Evolutionary conservation across 352 stramenopile species (phyloP), one percentile per base, ranked within the genome.

Genomic region (Globisporangium spiculum): DNA sequence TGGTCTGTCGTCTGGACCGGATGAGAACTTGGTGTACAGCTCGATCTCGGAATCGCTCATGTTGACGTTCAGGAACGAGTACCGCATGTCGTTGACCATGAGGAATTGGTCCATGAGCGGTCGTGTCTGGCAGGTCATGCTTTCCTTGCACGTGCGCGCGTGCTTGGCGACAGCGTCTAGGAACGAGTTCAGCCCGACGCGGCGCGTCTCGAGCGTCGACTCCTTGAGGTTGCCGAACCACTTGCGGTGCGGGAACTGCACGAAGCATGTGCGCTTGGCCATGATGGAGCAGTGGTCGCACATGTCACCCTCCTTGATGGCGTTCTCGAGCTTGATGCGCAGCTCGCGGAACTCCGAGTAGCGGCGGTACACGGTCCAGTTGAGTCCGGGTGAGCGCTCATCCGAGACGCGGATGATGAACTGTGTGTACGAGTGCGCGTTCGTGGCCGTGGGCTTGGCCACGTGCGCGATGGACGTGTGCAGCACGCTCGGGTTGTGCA

Each of bases 31-130:
- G 66, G 76, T 76, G 56, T 66, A 69, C 57, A 71, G 74, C 20
- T 90, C 81, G 32, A 72, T 69, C 46, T 80, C 74, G 6, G 82
- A 63, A 50, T 91, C 83, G 63, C 77, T 86, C 83, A 93, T 91
- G 66, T 93, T 84, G 30, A 94, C 82, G 73, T 92, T 90, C 55
- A 94, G 73, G 66, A 92, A 94, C 69, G 86, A 94, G 83, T 94
- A 96, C 48, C 86, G 84, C 86, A 94, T 93, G 65, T 96, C 86
- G 68, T 90, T 90, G 20, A 94, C 84, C 81, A 94, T 91, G 55
- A 96, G 79, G 69, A 96, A 96, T 71, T 93, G 81, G 73, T 96
- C 86, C 79, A 96, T 92, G 50, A 96, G 74, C 60, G 72, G 71
- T 0, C 88, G 84, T 52, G 83, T 92, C 61, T 89, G 74, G 64